Base-by-base conservation (phyloP, 2,329 filamentous ascomycete species). In the Ceratocystis cacaofunesta region DNA sequence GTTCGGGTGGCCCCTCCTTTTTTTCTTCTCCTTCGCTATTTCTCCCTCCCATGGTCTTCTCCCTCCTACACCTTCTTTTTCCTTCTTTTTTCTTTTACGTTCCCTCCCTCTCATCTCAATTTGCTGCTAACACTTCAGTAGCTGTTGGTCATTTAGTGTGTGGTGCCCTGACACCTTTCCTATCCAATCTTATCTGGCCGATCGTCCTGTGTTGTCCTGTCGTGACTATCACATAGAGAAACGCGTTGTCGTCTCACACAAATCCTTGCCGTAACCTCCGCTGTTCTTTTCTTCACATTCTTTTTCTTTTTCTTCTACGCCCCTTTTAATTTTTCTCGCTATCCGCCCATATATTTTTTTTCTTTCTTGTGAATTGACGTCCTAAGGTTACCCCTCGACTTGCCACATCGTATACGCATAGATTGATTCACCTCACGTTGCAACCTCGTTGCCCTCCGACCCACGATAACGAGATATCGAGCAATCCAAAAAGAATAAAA, bases 1-100 rank as follows among this genome's bases (percentile, higher is more conserved):
- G 5, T 19, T 58, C n/a, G 17, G 32, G 55, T 58, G 55, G 55
- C 55, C 55, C 55, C 55, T 58, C 55, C 55, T 58, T 58, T 58
- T 58, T 30, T 58, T 58, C 32, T 36, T 52, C 55, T 57, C 17
- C 52, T 19, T 58, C 17, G 17, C 30, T 30, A 15, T 36, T 25
- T 58, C 19, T 58, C 55, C 55, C 55, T 58, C 32, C 28, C 28
- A 36, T 25, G 22, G 55, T 8, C 55, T 58, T 58, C 12, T n/a
- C 55, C 28, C n/a, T 25, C 55, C 55, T 32, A 8, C 28, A 7
- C n/a, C 22, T n/a, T 17, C 55, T 36, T 17, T 12, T 25, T 58
- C 30, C 17, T 30, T 58, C 55, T 36, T n/a, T n/a, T 30, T 30
- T 17, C 17, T 25, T 22, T 48, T 19, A 17, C 25, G 5, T 55